Evolutionary conservation across 345 rosid genomes (phyloP), one percentile per base, ranked within the genome.

Genomic region (Geranium rotundifolium): DNA sequence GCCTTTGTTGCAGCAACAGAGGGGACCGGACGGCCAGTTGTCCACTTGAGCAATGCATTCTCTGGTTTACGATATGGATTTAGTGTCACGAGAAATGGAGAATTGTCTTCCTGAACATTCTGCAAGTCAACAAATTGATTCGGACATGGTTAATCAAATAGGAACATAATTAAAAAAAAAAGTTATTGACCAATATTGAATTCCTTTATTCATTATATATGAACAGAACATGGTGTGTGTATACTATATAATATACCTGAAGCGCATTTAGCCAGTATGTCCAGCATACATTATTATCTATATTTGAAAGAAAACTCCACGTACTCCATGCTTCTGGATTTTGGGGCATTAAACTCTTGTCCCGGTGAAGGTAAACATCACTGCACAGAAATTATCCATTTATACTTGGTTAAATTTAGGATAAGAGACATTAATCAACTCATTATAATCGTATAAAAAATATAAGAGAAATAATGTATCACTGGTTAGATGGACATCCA

Each of bases 221-320:
- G 14, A 12, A 46, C 14, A 46, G 14, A 46, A 46, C 46, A 65
- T 23, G 49, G 17, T n/a, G 29, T 76, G 55, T 23, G 27, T 23
- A 23, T 23, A 23, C 27, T 23, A 23, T 23, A 23, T 23, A 23
- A 23, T 23, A 23, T 63, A 89, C 98, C 98, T 92, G 97, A 67
- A 92, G 95, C 65, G 82, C 79, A 73, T 92, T 82, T 60, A 92
- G 91, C 99, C 99, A 92, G 79, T 89, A 92, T 41, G 99, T 92
- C 66, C 87, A 66, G 65, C 91, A 89, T 0, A 83, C 86, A 79
- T 81, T 83, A 41, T 68, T 76, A 30, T 82, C 78, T 0, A 75
- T 72, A 67, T 78, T 85, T 55, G 85, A 97, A 18, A 89, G 81
- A 80, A 92, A 92, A 66, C 89, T 92, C 97, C 99, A 87, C 0